Evolutionary conservation across 306 rosid genomes (phyloP).

Genomic region (Sindora glabra): DNA sequence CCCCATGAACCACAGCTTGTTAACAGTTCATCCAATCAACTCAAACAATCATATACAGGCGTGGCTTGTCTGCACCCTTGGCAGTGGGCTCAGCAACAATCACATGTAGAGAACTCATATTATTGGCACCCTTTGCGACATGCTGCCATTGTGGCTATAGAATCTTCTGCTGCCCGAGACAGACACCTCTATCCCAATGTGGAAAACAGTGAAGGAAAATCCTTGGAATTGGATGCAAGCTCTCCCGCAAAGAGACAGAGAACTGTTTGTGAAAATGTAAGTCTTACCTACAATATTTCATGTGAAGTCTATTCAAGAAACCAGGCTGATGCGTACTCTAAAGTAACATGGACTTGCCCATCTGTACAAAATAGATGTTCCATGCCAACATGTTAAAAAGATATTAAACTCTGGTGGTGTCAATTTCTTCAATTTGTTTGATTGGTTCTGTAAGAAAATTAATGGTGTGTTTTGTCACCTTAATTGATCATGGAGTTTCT

Average conservation of each 20-base stretch:
- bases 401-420: neutral
- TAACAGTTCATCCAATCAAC: conserved; percentile 16
- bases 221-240: conserved; percentile 28
- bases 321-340: neutral
- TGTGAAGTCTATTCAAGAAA: conserved; percentile 8
- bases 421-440: neutral
- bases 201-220: conserved; percentile 23
- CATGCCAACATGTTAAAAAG: neutral
- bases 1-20: conserved; percentile 12
- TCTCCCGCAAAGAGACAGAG: conserved; percentile 66
- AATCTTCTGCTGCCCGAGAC: conserved; percentile 85
- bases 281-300: conserved; percentile 7
- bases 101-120: conserved; percentile 23
- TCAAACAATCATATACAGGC: conserved; percentile 16
- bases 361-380: neutral
- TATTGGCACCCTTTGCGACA: conserved; percentile 70
- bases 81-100: conserved; percentile 58
- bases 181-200: conserved; percentile 41
- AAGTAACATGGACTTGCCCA: neutral
- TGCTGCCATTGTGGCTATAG: conserved; percentile 80
- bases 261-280: conserved; percentile 37
- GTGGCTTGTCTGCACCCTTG: conserved; percentile 66
- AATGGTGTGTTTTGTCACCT: neutral
- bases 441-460: neutral
- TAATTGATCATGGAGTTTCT: neutral